phyloP scores from a whole-genome alignment of 108 stramenopile species.

The Nitzschia palea region DNA sequence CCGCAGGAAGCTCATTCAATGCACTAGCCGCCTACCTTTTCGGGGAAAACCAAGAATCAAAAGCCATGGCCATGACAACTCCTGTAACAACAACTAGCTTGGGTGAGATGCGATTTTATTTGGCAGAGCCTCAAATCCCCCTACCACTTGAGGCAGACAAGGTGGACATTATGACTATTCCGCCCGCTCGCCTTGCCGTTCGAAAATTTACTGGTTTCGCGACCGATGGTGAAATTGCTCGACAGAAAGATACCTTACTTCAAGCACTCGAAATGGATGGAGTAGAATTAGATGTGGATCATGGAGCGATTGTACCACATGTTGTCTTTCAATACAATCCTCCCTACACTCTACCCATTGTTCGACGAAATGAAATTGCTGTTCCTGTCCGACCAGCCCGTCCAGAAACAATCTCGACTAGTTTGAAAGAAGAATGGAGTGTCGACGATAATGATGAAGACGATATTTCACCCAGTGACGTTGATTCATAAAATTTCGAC shows the following conservation, averaged over 20 bases:
- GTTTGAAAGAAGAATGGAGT: constrained; percentile 30
- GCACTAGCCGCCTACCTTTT: constrained; percentile 91
- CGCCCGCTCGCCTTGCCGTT: constrained; percentile 71
- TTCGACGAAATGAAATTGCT: constrained; percentile 88
- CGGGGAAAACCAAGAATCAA: constrained; percentile 81
- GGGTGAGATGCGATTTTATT: constrained; percentile 87
- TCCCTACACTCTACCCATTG: constrained; percentile 91
- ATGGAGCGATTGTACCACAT: constrained; percentile 72
- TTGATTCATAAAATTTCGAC: neutral
- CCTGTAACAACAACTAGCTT: constrained; percentile 85
- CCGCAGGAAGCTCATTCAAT: constrained; percentile 80
- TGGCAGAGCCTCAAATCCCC: constrained; percentile 45
- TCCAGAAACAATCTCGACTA: neutral
- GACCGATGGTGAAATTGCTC: constrained; percentile 85
- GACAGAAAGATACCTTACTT: constrained; percentile 87
- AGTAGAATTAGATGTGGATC: constrained; percentile 78
- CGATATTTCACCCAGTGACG: constrained; percentile 27
- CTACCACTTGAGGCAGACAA: constrained; percentile 11
- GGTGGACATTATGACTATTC: constrained; percentile 69
- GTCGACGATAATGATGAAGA: constrained; percentile 15
- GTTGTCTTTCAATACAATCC: constrained; percentile 94
- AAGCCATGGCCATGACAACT: constrained; percentile 91
- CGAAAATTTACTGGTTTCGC: constrained; percentile 86
- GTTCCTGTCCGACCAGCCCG: constrained; percentile 49
- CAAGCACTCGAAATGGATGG: constrained; percentile 71